Evolutionary conservation across 2,329 filamentous ascomycete species (phyloP).

Genomic region (Penicillium sp.): DNA sequence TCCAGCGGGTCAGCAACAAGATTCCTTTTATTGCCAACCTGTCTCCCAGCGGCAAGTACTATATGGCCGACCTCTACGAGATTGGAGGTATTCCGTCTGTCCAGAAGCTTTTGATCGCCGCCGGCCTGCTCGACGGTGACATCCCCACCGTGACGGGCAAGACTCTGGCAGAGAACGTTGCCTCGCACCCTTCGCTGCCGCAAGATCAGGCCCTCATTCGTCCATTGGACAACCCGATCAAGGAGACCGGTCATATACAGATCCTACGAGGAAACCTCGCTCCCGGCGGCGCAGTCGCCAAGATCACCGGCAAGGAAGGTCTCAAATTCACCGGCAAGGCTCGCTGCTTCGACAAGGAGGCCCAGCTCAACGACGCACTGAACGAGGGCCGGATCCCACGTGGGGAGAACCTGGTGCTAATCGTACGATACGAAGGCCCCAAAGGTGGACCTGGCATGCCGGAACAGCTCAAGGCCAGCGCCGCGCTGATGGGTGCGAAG

Average conservation of each 20-base stretch:
- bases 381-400: slow-evolving; percentile 64
- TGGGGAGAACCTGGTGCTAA: slow-evolving; percentile 76
- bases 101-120: slow-evolving; percentile 76
- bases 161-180: slow-evolving; percentile 76
- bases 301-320: slow-evolving; percentile 95
- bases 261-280: slow-evolving; percentile 83
- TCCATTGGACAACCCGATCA: slow-evolving; percentile 76
- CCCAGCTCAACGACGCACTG: slow-evolving; percentile 69
- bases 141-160: slow-evolving; percentile 80
- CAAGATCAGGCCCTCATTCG: slow-evolving; percentile 79
- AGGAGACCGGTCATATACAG: slow-evolving; percentile 78
- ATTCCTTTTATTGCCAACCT: slow-evolving; percentile 83
- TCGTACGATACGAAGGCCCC: slow-evolving; percentile 90
- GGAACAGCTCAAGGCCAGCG: slow-evolving; percentile 81
- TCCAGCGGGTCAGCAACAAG: slow-evolving; percentile 73
- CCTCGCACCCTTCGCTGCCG: slow-evolving; percentile 68
- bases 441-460: slow-evolving; percentile 95
- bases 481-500: slow-evolving; percentile 87
- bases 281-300: slow-evolving; percentile 83
- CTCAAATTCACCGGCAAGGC: slow-evolving; percentile 74
- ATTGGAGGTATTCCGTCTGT: slow-evolving; percentile 82
- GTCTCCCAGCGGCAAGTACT: slow-evolving; percentile 74
- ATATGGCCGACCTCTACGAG: slow-evolving; percentile 82
- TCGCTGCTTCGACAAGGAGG: slow-evolving; percentile 80
- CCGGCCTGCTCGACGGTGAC: slow-evolving; percentile 67